Evolutionary conservation across 2,329 filamentous ascomycete genomes (phyloP).

Genomic region (Trichophyton mentagrophytes): DNA sequence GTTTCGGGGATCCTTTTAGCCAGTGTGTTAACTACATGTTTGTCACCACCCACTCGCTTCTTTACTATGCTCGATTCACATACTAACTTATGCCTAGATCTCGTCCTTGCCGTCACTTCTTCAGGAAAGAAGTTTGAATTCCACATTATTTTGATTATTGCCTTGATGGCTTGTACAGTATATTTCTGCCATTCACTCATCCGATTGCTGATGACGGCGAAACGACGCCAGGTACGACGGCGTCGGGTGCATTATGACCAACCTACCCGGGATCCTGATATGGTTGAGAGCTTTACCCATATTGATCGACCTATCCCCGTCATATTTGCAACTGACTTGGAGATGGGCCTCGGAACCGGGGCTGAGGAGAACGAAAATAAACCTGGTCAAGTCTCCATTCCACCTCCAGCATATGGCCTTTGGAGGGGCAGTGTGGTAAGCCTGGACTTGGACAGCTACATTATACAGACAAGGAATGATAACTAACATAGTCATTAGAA

Average conservation of each 20-base stretch:
- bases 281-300: constrained; percentile 50
- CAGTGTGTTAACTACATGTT: constrained; percentile 52
- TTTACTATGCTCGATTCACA: background rate
- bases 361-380: constrained; percentile 40
- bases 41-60: constrained; percentile 23
- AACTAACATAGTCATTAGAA: constrained; percentile 34
- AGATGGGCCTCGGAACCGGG: constrained; percentile 39
- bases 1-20: constrained; percentile 53
- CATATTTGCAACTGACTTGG: constrained; percentile 60
- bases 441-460: constrained; percentile 16
- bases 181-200: constrained; percentile 72
- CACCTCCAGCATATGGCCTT: constrained; percentile 73
- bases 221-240: constrained; percentile 41
- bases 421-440: constrained; percentile 73
- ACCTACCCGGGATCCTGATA: background rate
- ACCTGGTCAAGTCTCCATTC: constrained; percentile 25
- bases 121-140: constrained; percentile 55
- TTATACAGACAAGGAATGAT: background rate
- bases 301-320: constrained; percentile 65
- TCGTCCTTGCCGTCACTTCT: constrained; percentile 56
- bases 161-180: constrained; percentile 60
- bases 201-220: constrained; percentile 55
- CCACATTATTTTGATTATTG: constrained; percentile 65
- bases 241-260: background rate
- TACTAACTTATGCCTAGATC: constrained; percentile 40